A percentile compares a stretch with the other conserved stretches of the same genome.
phyloP scores from a whole-genome alignment of 2,329 filamentous ascomycete species.

The Oidium heveae region DNA sequence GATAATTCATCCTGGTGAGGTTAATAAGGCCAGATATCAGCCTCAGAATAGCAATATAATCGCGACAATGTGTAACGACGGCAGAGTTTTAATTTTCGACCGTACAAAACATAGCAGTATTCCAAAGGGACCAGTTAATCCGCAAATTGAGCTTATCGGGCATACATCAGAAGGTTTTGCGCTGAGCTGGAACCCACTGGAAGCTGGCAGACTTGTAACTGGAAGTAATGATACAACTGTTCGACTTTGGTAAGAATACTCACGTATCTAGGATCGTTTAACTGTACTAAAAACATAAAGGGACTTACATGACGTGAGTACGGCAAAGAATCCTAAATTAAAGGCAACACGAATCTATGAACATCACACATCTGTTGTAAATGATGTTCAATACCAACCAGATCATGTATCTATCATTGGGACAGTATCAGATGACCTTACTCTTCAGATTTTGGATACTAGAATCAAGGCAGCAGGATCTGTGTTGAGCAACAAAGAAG shows the following conservation, averaged over 20 bases:
- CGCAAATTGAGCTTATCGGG: conserved; percentile 64
- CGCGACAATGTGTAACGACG: conserved; percentile 73
- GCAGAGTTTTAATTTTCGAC: conserved; percentile 79
- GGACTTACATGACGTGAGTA: conserved; percentile 54
- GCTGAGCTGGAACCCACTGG: conserved; percentile 73
- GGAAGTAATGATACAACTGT: conserved; percentile 86
- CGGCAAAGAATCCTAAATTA: conserved; percentile 39
- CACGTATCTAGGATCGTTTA: neutral
- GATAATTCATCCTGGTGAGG: conserved; percentile 87
- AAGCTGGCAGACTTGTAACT: conserved; percentile 53
- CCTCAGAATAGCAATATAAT: conserved; percentile 95
- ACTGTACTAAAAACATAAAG: conserved; percentile 20
- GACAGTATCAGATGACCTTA: conserved; percentile 84
- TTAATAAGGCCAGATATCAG: conserved; percentile 96
- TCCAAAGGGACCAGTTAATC: conserved; percentile 48
- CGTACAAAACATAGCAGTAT: conserved; percentile 73
- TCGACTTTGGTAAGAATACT: conserved; percentile 48
- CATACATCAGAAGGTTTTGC: conserved; percentile 82
- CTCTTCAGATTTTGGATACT: conserved; percentile 76
- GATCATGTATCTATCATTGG: conserved; percentile 66
- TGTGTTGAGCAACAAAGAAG: conserved; percentile 37
- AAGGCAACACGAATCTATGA: conserved; percentile 53
- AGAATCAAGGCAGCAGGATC: conserved; percentile 44
- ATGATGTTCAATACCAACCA: conserved; percentile 90
- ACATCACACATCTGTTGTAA: conserved; percentile 76